A percentile compares a stretch with the other conserved stretches of the same genome.
Conservation (phyloP, 306 rosid genomes). For the Quercus gilva region DNA sequence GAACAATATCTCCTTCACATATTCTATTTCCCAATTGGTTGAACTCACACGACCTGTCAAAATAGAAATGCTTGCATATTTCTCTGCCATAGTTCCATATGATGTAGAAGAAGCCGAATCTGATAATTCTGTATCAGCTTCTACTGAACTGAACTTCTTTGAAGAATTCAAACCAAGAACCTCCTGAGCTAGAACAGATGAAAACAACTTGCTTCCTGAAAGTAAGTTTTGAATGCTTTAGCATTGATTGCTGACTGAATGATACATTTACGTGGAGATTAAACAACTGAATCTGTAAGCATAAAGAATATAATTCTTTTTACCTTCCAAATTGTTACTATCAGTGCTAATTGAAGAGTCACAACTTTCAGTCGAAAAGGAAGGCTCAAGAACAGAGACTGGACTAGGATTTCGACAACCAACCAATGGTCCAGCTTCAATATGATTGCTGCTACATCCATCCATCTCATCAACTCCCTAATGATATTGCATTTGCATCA, state of each 20-base stretch:
- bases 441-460: slow-evolving; percentile 29
- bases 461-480: slow-evolving; percentile 54
- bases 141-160: slow-evolving; percentile 42
- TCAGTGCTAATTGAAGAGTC: slow-evolving; percentile 64
- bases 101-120: slow-evolving; percentile 88
- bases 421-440: slow-evolving; percentile 31
- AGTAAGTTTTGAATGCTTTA: slow-evolving; percentile 9
- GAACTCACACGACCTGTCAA: slow-evolving; percentile 26
- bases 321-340: slow-evolving; percentile 69
- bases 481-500: slow-evolving; percentile 16
- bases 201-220: slow-evolving; percentile 73
- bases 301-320: slow-evolving; percentile 1
- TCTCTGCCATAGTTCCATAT: slow-evolving; percentile 28
- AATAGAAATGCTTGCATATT: slow-evolving; percentile 21
- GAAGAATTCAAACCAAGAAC: slow-evolving; percentile 40
- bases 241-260: background rate
- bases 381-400: slow-evolving; percentile 74
- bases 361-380: slow-evolving; percentile 75
- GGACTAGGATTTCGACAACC: slow-evolving; percentile 78
- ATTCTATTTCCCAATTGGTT: slow-evolving; percentile 63
- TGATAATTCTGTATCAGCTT: slow-evolving; percentile 64
- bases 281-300: background rate
- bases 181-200: slow-evolving; percentile 60
- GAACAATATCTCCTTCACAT: slow-evolving; percentile 61
- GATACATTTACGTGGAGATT: background rate